Evolutionary conservation across 768 basidiomycete genomes (phyloP).

Genomic region (Panaeolus cyanescens): DNA sequence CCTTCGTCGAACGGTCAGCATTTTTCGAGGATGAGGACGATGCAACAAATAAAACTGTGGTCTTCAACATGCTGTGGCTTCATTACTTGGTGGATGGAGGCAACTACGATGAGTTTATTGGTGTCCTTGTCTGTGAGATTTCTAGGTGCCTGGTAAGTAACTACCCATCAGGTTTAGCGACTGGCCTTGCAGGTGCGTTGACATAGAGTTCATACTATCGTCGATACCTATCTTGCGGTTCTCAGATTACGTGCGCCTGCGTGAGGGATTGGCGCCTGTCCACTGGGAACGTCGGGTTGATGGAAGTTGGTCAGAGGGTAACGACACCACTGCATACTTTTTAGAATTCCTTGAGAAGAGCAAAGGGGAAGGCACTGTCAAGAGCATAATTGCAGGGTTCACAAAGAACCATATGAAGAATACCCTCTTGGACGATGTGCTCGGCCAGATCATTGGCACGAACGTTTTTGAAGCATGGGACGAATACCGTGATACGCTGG

Average conservation of each 20-base stretch:
- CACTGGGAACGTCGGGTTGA: slow-evolving; percentile 8
- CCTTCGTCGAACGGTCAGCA: background rate
- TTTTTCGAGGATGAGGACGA: slow-evolving; percentile 50
- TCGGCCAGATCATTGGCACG: slow-evolving; percentile 10
- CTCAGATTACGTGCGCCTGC: slow-evolving; percentile 12
- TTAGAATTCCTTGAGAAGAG: slow-evolving; percentile 9
- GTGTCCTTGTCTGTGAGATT: slow-evolving; percentile 74
- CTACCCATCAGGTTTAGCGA: background rate
- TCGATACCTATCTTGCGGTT: background rate
- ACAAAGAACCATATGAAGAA: background rate
- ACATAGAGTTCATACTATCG: background rate
- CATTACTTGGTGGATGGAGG: slow-evolving; percentile 20
- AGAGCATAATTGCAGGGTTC: background rate
- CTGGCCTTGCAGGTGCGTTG: slow-evolving; percentile 1
- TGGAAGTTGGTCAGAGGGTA: slow-evolving; percentile 6
- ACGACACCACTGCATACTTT: slow-evolving; percentile 13
- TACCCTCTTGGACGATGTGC: background rate
- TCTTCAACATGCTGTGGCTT: slow-evolving; percentile 51
- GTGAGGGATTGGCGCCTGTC: slow-evolving; percentile 6
- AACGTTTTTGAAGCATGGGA: slow-evolving; percentile 16
- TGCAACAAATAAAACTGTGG: slow-evolving; percentile 71
- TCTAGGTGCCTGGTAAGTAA: slow-evolving; percentile 80
- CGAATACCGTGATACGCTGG: slow-evolving; percentile 13
- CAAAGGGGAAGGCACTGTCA: slow-evolving; percentile 6
- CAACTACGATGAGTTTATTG: slow-evolving; percentile 62